Evolutionary conservation across 139 green algal species (phyloP).

Genomic region (Chlamydomonas schloesseri): DNA sequence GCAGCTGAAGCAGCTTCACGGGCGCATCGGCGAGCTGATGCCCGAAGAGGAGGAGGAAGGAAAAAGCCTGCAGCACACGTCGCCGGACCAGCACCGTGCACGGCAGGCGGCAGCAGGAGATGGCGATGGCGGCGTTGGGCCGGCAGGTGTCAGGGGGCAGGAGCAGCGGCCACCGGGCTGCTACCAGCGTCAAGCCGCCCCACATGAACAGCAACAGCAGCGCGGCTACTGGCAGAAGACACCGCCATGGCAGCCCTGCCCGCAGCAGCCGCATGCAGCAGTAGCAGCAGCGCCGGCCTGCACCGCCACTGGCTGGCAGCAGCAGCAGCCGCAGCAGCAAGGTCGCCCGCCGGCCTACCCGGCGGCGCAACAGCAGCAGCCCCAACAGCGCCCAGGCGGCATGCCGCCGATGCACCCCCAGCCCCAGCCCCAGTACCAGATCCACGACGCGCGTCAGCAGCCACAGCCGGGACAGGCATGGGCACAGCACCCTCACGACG

Average conservation of each 20-base stretch:
- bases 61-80: too few relatives aligned
- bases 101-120: not conserved
- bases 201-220: not conserved
- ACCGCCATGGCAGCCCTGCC: constrained; percentile 6
- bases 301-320: too few relatives aligned
- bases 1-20: constrained; percentile 13
- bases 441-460: not conserved
- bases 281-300: too few relatives aligned
- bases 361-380: not conserved
- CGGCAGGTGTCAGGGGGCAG: too few relatives aligned
- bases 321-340: not conserved
- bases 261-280: not conserved
- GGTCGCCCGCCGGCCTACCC: too few relatives aligned
- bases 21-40: not conserved
- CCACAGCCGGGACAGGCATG: not conserved
- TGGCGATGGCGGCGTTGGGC: not conserved
- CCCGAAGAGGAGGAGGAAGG: not conserved
- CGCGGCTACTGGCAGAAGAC: not conserved
- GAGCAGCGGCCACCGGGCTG: not conserved
- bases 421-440: not conserved
- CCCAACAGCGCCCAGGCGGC: not conserved
- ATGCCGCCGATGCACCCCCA: not conserved
- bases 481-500: not conserved
- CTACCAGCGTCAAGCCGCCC: not conserved
- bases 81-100: too few relatives aligned